A percentile compares a stretch with the other conserved stretches of the same genome.
Conservation (phyloP, 2,329 filamentous ascomycete genomes). For the Ophiostoma ips region DNA sequence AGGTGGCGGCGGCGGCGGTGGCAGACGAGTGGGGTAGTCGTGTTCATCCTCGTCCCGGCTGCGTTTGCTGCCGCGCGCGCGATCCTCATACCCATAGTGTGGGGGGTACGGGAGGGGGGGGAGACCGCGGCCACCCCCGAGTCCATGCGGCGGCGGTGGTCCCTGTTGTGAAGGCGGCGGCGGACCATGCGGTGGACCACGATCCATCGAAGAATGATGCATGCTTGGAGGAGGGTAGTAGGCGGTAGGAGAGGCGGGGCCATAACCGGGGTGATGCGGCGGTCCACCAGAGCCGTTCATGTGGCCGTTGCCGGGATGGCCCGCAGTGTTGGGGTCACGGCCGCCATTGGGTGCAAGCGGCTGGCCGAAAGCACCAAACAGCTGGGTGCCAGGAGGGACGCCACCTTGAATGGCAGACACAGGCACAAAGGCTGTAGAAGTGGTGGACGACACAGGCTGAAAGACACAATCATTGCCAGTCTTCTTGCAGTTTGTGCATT, state of each 20-base stretch:
- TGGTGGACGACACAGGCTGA: constrained; percentile 39
- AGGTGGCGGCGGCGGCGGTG: constrained; percentile 8
- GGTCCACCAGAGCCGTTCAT: constrained; percentile 6
- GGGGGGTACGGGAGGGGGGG: constrained; percentile 21
- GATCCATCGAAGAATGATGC: constrained; percentile 3
- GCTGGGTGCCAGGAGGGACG: constrained; percentile 39
- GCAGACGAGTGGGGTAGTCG: constrained; percentile 8
- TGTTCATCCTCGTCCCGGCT: constrained; percentile 11
- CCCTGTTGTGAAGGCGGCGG: constrained; percentile 2
- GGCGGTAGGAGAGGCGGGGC: constrained; percentile 13
- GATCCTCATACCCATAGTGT: constrained; percentile 8
- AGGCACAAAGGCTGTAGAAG: constrained; percentile 43
- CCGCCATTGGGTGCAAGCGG: constrained; percentile 24
- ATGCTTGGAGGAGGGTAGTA: constrained; percentile 9
- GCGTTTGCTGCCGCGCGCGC: constrained; percentile 8
- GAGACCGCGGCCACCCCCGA: constrained; percentile 20
- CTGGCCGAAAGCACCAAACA: constrained; percentile 45
- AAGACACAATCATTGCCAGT: constrained; percentile 50
- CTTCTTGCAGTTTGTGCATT: constrained; percentile 47
- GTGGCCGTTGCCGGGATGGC: constrained; percentile 9
- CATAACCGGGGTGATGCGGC: constrained; percentile 10
- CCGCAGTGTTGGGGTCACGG: constrained; percentile 7
- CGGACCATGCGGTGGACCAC: constrained; percentile 4
- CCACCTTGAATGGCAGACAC: constrained; percentile 45
- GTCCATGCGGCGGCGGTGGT: neutral